phyloP scores from a whole-genome alignment of 2,329 filamentous ascomycete species.

The Alternaria sp. region DNA sequence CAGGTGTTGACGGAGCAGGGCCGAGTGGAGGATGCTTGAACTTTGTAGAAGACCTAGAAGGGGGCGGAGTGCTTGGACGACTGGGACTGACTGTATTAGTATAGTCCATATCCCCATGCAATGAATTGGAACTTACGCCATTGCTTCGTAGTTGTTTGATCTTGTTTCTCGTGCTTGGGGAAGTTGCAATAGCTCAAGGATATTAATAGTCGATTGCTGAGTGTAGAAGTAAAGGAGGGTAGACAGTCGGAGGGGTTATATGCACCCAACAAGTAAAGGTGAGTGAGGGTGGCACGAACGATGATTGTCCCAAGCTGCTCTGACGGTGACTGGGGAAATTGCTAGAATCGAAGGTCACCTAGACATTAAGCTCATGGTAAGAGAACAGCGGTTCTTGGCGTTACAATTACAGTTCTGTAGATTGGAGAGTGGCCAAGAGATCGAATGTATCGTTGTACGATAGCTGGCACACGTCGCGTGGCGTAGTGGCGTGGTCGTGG shows the following conservation, averaged over 20 bases:
- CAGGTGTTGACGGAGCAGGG: slow-evolving; percentile 1
- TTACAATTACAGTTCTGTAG: not conserved
- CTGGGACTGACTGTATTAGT: slow-evolving; percentile 13
- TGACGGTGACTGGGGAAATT: not conserved
- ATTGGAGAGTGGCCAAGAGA: not conserved
- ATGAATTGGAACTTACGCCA: slow-evolving; percentile 15
- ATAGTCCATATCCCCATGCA: not conserved
- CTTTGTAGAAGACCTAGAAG: slow-evolving; percentile 1
- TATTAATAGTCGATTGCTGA: not conserved
- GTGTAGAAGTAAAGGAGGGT: not conserved
- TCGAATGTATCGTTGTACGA: not conserved
- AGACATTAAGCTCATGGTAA: not conserved
- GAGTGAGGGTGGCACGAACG: not conserved
- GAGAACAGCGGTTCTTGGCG: not conserved
- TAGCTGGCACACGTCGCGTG: not conserved
- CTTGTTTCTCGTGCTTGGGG: not conserved
- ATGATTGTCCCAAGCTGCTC: not conserved
- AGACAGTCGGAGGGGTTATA: not conserved
- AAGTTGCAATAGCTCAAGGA: not conserved
- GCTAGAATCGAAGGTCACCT: slow-evolving; percentile 1
- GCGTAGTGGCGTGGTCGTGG: not conserved
- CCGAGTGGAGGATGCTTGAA: not conserved
- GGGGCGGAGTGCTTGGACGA: slow-evolving; percentile 10
- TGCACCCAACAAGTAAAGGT: not conserved
- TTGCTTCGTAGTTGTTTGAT: not conserved